Conservation (phyloP, 257 asterid genomes). For the Salvia splendens region DNA sequence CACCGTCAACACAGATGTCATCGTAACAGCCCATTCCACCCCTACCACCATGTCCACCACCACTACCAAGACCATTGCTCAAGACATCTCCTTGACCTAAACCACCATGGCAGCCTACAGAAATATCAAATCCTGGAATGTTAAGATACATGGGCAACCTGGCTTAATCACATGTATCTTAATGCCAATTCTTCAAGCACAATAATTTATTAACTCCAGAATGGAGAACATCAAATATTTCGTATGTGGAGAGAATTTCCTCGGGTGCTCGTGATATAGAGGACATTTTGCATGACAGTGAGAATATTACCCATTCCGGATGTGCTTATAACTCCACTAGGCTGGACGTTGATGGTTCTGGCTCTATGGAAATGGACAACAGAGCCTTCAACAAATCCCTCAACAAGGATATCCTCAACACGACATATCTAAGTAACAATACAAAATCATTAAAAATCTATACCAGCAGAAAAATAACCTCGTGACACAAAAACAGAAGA, state of each 20-base stretch:
- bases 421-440: constrained; percentile 74
- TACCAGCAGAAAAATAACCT: constrained; percentile 16
- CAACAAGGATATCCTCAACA: constrained; percentile 96
- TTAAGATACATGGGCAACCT: constrained; percentile 13
- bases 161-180: neutral
- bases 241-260: constrained; percentile 13
- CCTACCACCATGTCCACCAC: constrained; percentile 98
- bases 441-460: constrained; percentile 13
- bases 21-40: constrained; percentile 87
- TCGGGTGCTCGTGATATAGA: neutral
- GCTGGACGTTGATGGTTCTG: constrained; percentile 64
- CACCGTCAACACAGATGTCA: constrained; percentile 77
- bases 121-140: constrained; percentile 23
- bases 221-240: constrained; percentile 14
- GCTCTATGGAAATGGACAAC: constrained; percentile 99
- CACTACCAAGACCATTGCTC: constrained; percentile 77
- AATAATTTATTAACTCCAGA: constrained; percentile 13
- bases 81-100: constrained; percentile 72
- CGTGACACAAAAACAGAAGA: constrained; percentile 18
- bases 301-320: constrained; percentile 84
- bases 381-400: constrained; percentile 91
- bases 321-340: constrained; percentile 87
- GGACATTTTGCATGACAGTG: neutral
- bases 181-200: neutral
- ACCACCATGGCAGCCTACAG: constrained; percentile 91